Base-by-base conservation (phyloP, 768 basidiomycete species). In the Infundibulicybe gibba region DNA sequence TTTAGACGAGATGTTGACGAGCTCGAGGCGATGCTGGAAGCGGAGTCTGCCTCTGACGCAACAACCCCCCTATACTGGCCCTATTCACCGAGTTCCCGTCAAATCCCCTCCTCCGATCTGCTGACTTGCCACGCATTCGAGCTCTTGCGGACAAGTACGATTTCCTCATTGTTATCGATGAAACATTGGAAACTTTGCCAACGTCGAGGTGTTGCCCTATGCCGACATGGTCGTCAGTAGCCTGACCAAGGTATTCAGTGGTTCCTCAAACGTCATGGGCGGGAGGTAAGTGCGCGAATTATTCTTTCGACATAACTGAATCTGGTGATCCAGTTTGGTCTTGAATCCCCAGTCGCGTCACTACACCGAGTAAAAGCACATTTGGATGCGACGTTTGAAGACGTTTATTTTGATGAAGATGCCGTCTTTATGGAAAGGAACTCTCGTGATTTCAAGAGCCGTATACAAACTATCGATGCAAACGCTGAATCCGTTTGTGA, bases 391-490 rank as follows among this genome's bases (percentile, higher is more conserved):
- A 69, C 62, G 5, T 97, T 83, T 63, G 90, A 95, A 61, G 94
- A 99, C 60, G 69, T 71, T 17, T 97, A 91, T 68, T 97, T 87
- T 54, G 76, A 81, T 58, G 90, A 94, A 62, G 95, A 99, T 59
- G 93, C 90, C 35, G 81, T 97, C 47, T 95, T 84, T 74, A 89
- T 99, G 88, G 95, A 99, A 62, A 88, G 94, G 54, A 99, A 99
- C 68, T 98, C 95, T 14, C 90, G 95, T 43, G 85, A 97, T 67
- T 97, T 95, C 71, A 67, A 75, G 43, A 72, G 69, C 6, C 90
- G 95, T 45, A 77, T 93, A 54, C 72, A 72, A 46, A 62, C 71
- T 44, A 91, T 95, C 64, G 91, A 98, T 63, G 62, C 65, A 30
- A 98, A 95, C 62, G 74, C 94, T 3, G 84, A 91, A 60, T 79